Conservation (phyloP, 345 rosid genomes). For the Hibiscus mutabilis region DNA sequence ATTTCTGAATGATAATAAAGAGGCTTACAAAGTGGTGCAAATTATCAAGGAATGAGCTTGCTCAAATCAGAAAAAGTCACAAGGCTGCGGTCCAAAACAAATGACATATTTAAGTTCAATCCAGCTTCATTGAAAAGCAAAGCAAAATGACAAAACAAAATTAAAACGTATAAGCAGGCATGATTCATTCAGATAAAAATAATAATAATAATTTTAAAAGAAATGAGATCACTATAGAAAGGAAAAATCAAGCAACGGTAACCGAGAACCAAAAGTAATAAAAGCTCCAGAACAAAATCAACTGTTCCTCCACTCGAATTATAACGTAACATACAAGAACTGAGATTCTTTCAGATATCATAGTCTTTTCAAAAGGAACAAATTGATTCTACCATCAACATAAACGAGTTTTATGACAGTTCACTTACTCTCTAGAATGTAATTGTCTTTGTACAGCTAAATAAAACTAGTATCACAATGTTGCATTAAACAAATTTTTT, state of each 20-base stretch:
- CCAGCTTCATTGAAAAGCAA: slow-evolving; percentile 20
- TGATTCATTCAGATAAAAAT: not conserved
- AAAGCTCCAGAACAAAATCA: not conserved
- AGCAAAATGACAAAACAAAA: not conserved
- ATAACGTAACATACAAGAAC: not conserved
- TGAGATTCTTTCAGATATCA: not conserved
- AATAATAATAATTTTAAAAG: not conserved
- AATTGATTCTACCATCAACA: not conserved
- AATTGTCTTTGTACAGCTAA: not conserved
- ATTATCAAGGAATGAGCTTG: slow-evolving; percentile 36
- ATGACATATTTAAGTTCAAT: slow-evolving; percentile 32
- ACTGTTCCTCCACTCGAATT: not conserved
- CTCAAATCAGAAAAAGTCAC: slow-evolving; percentile 28
- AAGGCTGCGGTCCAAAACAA: slow-evolving; percentile 23
- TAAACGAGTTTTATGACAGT: not conserved
- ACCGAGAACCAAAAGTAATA: not conserved
- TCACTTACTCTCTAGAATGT: not conserved
- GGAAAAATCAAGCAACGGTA: slow-evolving; percentile 2
- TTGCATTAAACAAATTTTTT: not conserved
- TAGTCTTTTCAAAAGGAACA: not conserved
- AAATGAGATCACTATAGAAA: not conserved
- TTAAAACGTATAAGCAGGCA: slow-evolving; percentile 2
- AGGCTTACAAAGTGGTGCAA: slow-evolving; percentile 34
- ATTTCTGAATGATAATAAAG: slow-evolving; percentile 31
- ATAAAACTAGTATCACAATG: too few species aligned